Percentiles rank a stretch among this genome's conserved stretches.
Evolutionary conservation across 2,329 filamentous ascomycete genomes (phyloP).

Genomic region (Trichophyton equinum): DNA sequence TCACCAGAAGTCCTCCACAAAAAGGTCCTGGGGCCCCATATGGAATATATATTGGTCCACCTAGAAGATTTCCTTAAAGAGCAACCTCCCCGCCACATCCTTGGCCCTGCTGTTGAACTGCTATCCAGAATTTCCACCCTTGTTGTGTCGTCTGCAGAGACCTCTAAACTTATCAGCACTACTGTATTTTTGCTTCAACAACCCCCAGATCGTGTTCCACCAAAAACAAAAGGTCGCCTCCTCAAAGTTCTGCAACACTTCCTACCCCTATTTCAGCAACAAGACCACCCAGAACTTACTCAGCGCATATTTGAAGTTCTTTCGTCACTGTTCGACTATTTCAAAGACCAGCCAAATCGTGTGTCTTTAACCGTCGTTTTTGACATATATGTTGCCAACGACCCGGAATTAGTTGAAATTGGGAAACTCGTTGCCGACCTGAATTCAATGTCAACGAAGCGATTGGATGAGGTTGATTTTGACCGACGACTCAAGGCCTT

Average conservation of each 20-base stretch:
- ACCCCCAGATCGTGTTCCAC: slow-evolving; percentile 69
- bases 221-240: slow-evolving; percentile 68
- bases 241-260: slow-evolving; percentile 72
- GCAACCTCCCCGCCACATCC: slow-evolving; percentile 56
- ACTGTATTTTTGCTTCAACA: slow-evolving; percentile 71
- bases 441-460: slow-evolving; percentile 61
- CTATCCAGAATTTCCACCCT: slow-evolving; percentile 64
- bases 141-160: slow-evolving; percentile 50
- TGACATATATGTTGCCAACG: slow-evolving; percentile 53
- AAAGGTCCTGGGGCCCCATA: slow-evolving; percentile 40
- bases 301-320: slow-evolving; percentile 59
- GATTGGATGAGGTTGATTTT: slow-evolving; percentile 79
- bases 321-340: slow-evolving; percentile 76
- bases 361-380: slow-evolving; percentile 62
- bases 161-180: slow-evolving; percentile 66
- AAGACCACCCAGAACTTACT: slow-evolving; percentile 46
- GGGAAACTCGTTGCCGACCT: slow-evolving; percentile 62
- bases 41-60: slow-evolving; percentile 50
- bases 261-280: slow-evolving; percentile 50
- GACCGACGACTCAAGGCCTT: slow-evolving; percentile 69
- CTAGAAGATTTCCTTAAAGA: slow-evolving; percentile 43
- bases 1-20: slow-evolving; percentile 24
- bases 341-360: slow-evolving; percentile 69
- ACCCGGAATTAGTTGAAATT: slow-evolving; percentile 48
- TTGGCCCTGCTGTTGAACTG: slow-evolving; percentile 66